A percentile compares a stretch with the other conserved stretches of the same genome.
phyloP scores from a whole-genome alignment of 108 stramenopile genomes.

The Schizochytrium sp. region DNA sequence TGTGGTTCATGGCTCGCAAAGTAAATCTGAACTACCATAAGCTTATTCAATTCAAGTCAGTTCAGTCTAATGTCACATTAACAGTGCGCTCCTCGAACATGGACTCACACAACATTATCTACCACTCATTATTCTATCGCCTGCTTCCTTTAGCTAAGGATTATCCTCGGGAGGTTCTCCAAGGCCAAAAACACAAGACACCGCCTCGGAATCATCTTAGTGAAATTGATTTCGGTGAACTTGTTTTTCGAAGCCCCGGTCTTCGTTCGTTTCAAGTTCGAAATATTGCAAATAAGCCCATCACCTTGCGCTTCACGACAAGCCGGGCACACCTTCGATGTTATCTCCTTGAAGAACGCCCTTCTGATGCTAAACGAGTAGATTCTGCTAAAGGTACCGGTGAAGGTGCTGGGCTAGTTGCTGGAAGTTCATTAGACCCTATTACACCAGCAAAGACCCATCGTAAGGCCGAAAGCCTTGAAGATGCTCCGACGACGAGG shows the following conservation, averaged over 20 bases:
- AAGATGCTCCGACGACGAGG: background rate
- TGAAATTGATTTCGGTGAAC: slow-evolving; percentile 47
- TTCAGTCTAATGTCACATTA: background rate
- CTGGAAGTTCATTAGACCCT: no score
- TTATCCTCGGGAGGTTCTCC: slow-evolving; percentile 15
- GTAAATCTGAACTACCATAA: slow-evolving; percentile 49
- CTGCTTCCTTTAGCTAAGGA: background rate
- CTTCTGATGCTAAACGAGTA: background rate
- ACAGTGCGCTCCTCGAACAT: slow-evolving; percentile 37
- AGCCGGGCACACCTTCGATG: background rate
- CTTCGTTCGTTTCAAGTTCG: slow-evolving; percentile 43
- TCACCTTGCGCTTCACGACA: slow-evolving; percentile 46
- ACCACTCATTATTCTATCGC: slow-evolving; percentile 41
- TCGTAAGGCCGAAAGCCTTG: no score
- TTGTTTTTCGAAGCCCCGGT: slow-evolving; percentile 22
- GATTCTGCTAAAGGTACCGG: background rate
- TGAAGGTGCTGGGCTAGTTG: no score
- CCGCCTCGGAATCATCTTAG: slow-evolving; percentile 12
- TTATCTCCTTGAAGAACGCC: background rate
- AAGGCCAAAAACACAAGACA: slow-evolving; percentile 25
- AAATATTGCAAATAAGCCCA: slow-evolving; percentile 19
- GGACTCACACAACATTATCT: slow-evolving; percentile 60
- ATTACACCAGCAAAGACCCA: no score
- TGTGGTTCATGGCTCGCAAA: slow-evolving; percentile 46
- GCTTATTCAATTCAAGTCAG: background rate